Base-by-base conservation (phyloP, 78 protist genomes). In the Anaeramoeba flamelloides region DNA sequence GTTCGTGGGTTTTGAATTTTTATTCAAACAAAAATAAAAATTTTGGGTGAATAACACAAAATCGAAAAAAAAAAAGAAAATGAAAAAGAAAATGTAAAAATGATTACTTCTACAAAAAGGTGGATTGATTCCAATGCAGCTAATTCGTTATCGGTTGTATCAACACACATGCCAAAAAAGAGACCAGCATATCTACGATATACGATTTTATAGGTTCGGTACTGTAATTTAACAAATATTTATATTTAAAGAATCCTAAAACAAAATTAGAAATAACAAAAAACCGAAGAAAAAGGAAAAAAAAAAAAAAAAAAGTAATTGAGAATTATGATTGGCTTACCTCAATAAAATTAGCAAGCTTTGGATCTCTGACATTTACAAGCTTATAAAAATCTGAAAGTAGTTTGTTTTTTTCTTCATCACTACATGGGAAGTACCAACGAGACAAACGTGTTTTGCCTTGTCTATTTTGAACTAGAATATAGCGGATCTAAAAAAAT, bases 371-470 rank as follows among this genome's bases (percentile, higher is more conserved):
- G 30, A 87, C 41, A 36, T 92, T 89, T 2, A 96, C 89, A 2
- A 90, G 40, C 2, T 92, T 74, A 78, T 94, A 94, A 22, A 94
- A 87, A 77, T 98, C 99, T 32, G 41, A 74, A 41, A 93, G 88
- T 3, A 91, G 39, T 79, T 88, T 83, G 40, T 64, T 76, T 86
- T 93, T 92, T 80, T 97, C 99, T 0, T 92, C 97, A 22, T 94
- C 96, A n/a, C n/a, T n/a, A n/a, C n/a, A n/a, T n/a, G n/a, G n/a
- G n/a, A n/a, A n/a, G 36, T 74, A 81, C 91, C 91, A 93, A 39
- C 96, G 95, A 36, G 94, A 76, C n/a, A 95, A 82, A 3, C 99
- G 93, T 0, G 99, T 95, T 83, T 95, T 98, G 74, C 99, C 99
- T 75, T 90, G 92, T 33, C 98, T 81, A 81, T 98, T 98, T 78